Conservation (phyloP, 1,139 yeast species). For the Suhomyces panamericanus region DNA sequence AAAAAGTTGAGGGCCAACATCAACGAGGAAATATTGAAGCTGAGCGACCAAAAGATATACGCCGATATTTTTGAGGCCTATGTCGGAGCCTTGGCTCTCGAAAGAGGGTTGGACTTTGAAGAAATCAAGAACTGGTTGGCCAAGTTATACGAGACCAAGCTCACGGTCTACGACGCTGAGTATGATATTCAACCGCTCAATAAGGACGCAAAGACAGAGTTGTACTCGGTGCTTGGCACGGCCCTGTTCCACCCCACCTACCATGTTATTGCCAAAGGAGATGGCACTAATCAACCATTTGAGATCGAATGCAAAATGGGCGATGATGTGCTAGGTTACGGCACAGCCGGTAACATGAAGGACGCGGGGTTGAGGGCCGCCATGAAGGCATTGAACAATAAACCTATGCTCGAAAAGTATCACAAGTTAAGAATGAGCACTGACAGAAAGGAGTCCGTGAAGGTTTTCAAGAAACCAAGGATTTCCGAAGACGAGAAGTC, state of each 20-base stretch:
- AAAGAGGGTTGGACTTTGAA: slow-evolving; percentile 47
- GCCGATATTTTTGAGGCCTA: slow-evolving; percentile 92
- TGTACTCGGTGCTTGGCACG: slow-evolving; percentile 78
- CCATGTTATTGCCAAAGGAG: slow-evolving; percentile 27
- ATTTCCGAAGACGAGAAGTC: slow-evolving; percentile 8
- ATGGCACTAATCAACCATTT: slow-evolving; percentile 49
- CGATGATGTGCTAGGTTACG: slow-evolving; percentile 54
- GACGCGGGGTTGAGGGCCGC: slow-evolving; percentile 77
- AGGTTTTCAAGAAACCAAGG: slow-evolving; percentile 13
- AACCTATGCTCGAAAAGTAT: slow-evolving; percentile 61
- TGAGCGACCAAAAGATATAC: slow-evolving; percentile 58
- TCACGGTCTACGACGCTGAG: slow-evolving; percentile 29
- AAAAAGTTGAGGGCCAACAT: slow-evolving; percentile 53
- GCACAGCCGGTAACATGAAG: slow-evolving; percentile 59
- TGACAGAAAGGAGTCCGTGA: slow-evolving; percentile 53
- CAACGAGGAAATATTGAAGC: slow-evolving; percentile 44
- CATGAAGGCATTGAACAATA: slow-evolving; percentile 63
- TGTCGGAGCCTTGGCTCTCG: slow-evolving; percentile 77
- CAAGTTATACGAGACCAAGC: slow-evolving; percentile 43
- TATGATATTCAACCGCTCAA: slow-evolving; percentile 36
- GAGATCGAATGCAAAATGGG: slow-evolving; percentile 69
- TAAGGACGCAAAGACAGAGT: slow-evolving; percentile 69
- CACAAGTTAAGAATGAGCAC: slow-evolving; percentile 57
- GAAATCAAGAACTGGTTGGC: slow-evolving; percentile 62
- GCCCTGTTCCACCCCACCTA: slow-evolving; percentile 70